phyloP scores from a whole-genome alignment of 176 grass and related monocot species.

The Lolium rigidum region DNA sequence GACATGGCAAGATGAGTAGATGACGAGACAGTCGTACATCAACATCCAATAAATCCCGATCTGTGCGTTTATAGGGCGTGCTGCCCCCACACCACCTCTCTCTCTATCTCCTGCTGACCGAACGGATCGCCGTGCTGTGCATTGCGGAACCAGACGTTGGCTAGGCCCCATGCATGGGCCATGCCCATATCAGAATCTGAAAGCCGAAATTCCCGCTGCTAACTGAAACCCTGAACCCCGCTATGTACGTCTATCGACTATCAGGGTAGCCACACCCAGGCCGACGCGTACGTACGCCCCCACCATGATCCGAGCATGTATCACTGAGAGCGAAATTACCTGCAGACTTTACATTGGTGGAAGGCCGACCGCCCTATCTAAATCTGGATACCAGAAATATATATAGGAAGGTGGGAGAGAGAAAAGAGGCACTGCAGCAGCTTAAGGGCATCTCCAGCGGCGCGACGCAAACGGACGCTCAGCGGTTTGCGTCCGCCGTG shows the following conservation, averaged over 20 bases:
- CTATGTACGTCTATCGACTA: background rate
- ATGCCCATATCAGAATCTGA: background rate
- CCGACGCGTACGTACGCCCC: too few relatives aligned
- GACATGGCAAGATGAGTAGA: background rate
- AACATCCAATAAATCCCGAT: background rate
- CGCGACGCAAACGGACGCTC: too few relatives aligned
- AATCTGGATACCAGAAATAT: constrained; percentile 18
- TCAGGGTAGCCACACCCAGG: constrained; percentile 10
- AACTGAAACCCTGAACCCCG: background rate
- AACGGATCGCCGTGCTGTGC: background rate
- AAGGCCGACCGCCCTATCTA: constrained; percentile 54
- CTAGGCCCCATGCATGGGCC: background rate
- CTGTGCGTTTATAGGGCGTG: background rate
- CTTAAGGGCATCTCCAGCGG: too few relatives aligned
- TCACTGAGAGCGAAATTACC: background rate
- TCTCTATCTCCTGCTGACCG: constrained; percentile 7
- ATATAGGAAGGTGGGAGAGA: background rate
- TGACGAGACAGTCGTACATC: background rate
- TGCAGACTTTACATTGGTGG: constrained; percentile 23
- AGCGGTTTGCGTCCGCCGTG: too few relatives aligned
- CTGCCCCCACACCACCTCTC: too few relatives aligned
- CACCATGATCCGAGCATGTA: constrained; percentile 31
- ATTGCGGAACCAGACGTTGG: background rate
- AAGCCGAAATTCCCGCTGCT: constrained; percentile 50
- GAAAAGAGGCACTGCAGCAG: background rate